Evolutionary conservation across 1,284 basidiomycete genomes (phyloP), one percentile per base, ranked within the genome.

Genomic region (Ustilago lituana): DNA sequence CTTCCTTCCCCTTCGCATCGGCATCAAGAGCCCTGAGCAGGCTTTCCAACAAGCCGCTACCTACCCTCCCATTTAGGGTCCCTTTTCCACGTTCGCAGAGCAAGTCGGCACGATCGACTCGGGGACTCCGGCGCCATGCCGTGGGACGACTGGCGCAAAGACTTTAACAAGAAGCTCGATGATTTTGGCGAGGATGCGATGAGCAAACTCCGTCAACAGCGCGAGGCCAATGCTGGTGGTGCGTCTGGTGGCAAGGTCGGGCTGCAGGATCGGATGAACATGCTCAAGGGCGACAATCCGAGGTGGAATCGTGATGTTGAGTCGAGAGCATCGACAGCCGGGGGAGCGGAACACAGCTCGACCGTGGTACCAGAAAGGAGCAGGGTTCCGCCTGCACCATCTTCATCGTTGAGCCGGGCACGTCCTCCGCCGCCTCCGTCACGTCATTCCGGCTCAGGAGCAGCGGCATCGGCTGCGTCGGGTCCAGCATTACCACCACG

Each of bases 101-200:
- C n/a, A n/a, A n/a, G n/a, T n/a, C n/a, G n/a, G n/a, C n/a, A n/a
- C n/a, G n/a, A n/a, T n/a, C n/a, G n/a, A n/a, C n/a, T n/a, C n/a
- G n/a, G n/a, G n/a, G n/a, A n/a, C n/a, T n/a, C n/a, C 17, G 19
- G n/a, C 49, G 41, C 12, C 15, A 69, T 69, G 66, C 55, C 55
- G 35, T 55, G 40, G 50, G 68, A 71, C 51, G 62, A 65, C 22
- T 61, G 53, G 58, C 61, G 68, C 5, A 71, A 71, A 27, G 47
- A 65, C 31, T 71, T 71, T 38, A 71, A 71, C 62, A 61, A 73
- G 51, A 73, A 65, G 65, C 60, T 73, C 6, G 70, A 73, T 39
- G 43, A 56, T 33, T 68, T 70, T 27, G 70, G 70, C 11, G 70
- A 73, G 17, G 58, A 64, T 63, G 63, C 64, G 5, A 68, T 46